Conservation (phyloP, 2,329 filamentous ascomycete species). For the Dothidotthia symphoricarpi region DNA sequence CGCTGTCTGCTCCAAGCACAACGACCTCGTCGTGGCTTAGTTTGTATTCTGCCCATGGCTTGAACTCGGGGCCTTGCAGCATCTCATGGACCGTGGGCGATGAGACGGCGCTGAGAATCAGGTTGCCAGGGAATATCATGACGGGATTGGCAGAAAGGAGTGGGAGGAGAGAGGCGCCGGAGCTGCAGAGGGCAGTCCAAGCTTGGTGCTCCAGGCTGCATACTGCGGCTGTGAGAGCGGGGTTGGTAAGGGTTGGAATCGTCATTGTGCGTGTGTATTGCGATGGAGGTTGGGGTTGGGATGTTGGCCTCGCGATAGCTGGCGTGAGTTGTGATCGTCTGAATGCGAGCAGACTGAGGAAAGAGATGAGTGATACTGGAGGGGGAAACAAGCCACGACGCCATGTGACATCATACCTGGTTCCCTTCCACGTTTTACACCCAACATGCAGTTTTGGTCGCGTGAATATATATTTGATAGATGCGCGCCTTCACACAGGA, state of each 20-base stretch:
- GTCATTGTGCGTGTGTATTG: constrained; percentile 3
- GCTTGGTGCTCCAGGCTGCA: constrained; percentile 35
- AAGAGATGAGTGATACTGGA: too few relatives aligned
- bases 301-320: too few relatives aligned
- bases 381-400: constrained; percentile 12
- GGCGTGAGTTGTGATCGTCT: too few relatives aligned
- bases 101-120: constrained; percentile 35
- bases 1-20: constrained; percentile 22
- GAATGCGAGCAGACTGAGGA: too few relatives aligned
- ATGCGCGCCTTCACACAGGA: too few relatives aligned
- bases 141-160: constrained; percentile 38
- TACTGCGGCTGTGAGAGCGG: constrained; percentile 27
- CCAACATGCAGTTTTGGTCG: too few relatives aligned
- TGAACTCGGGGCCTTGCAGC: constrained; percentile 19
- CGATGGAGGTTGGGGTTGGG: not conserved
- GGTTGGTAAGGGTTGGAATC: constrained; percentile 19
- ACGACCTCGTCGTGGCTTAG: constrained; percentile 32
- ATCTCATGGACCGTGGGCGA: constrained; percentile 24
- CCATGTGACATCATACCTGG: constrained; percentile 9
- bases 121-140: constrained; percentile 43
- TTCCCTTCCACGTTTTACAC: not conserved
- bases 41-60: constrained; percentile 25
- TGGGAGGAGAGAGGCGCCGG: constrained; percentile 34
- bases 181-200: constrained; percentile 38
- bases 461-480: too few relatives aligned